phyloP scores from a whole-genome alignment of 495 filamentous ascomycete genomes.

The Penicillium maclennaniae region DNA sequence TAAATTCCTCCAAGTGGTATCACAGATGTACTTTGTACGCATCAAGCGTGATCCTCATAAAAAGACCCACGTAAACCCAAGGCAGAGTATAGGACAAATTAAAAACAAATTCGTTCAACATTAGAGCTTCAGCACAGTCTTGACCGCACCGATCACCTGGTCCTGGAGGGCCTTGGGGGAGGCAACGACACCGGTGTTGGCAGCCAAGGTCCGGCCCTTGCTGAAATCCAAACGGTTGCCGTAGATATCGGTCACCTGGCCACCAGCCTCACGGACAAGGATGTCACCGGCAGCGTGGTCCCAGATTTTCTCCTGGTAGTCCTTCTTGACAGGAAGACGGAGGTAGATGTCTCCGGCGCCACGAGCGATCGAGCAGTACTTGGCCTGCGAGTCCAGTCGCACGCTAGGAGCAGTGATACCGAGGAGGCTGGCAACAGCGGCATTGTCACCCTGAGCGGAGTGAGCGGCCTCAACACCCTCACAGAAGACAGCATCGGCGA shows the following conservation, averaged over 20 bases:
- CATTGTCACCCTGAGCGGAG: constrained; percentile 81
- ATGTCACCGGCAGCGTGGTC: constrained; percentile 97
- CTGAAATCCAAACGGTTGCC: constrained; percentile 81
- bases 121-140: constrained; percentile 66
- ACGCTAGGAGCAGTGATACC: constrained; percentile 84
- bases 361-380: constrained; percentile 93
- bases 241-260: constrained; percentile 80
- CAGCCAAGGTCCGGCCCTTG: constrained; percentile 76
- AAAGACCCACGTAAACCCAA: neutral
- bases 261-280: constrained; percentile 91
- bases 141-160: constrained; percentile 76
- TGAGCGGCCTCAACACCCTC: constrained; percentile 92
- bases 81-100: neutral
- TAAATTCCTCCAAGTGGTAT: constrained; percentile 18
- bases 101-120: constrained; percentile 6
- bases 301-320: constrained; percentile 99
- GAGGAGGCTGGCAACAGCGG: constrained; percentile 74
- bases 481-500: constrained; percentile 81
- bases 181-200: constrained; percentile 91
- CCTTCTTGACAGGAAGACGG: constrained; percentile 73
- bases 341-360: constrained; percentile 95
- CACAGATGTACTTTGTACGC: constrained; percentile 30
- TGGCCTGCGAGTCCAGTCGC: constrained; percentile 94
- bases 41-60: constrained; percentile 32
- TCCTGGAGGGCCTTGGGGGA: constrained; percentile 71